Percentiles rank a stretch among this genome's conserved stretches.
Evolutionary conservation across 345 rosid genomes (phyloP).

Genomic region (Citrus inodora): DNA sequence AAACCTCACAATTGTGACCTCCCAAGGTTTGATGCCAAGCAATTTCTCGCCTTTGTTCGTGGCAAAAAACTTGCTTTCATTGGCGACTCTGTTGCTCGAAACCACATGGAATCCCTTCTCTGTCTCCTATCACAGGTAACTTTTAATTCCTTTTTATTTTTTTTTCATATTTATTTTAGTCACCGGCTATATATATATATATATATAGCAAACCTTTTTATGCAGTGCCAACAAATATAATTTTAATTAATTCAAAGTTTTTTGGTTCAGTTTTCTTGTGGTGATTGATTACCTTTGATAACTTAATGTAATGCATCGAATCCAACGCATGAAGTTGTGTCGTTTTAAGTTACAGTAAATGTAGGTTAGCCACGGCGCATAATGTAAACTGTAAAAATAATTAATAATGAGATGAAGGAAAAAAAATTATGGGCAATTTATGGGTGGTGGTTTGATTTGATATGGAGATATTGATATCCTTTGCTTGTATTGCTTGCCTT

Average conservation of each 20-base stretch:
- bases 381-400: too few relatives aligned
- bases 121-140: constrained; percentile 79
- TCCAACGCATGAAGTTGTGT: too few relatives aligned
- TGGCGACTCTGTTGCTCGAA: constrained; percentile 93
- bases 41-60: constrained; percentile 47
- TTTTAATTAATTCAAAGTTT: too few relatives aligned
- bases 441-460: neutral
- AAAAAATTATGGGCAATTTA: neutral
- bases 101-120: constrained; percentile 90
- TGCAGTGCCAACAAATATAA: too few relatives aligned
- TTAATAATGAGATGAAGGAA: neutral
- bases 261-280: too few relatives aligned
- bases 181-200: too few relatives aligned
- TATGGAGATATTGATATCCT: neutral
- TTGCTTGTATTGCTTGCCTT: neutral
- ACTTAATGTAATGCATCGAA: too few relatives aligned
- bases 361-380: too few relatives aligned
- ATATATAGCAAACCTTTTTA: too few relatives aligned
- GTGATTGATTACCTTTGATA: too few relatives aligned
- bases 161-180: too few relatives aligned
- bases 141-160: neutral
- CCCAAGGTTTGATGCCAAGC: constrained; percentile 53
- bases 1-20: constrained; percentile 70
- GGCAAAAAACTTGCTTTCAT: constrained; percentile 78
- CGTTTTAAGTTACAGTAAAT: too few relatives aligned